These are phyloP conservation scores for Xylaria grammica DNA, from an alignment of 495 filamentous ascomycete species.

Conservation along the genomic window DNA sequence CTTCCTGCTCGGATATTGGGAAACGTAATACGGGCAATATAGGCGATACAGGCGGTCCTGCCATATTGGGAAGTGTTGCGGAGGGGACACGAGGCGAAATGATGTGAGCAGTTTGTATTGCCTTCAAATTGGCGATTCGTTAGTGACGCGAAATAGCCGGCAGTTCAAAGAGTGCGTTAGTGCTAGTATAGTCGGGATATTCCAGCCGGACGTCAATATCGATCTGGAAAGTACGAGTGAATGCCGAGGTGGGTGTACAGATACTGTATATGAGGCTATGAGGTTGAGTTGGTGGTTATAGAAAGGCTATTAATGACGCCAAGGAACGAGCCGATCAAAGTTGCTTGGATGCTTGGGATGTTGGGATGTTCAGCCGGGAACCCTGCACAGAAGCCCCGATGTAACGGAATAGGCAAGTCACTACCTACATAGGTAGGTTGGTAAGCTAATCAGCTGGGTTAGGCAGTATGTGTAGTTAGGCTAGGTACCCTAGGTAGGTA, in stretches of 20 bases:
- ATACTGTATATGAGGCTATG: conserved; percentile 8
- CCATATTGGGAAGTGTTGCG: conserved; percentile 19
- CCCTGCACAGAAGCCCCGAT: not conserved
- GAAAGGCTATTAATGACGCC: conserved; percentile 10
- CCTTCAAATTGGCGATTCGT: conserved; percentile 2
- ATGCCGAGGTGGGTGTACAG: not conserved
- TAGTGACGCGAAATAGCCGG: not conserved
- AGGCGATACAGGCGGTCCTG: conserved; percentile 23
- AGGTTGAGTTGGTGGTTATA: not conserved
- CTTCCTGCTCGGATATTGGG: conserved; percentile 32
- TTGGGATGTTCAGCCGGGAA: not conserved
- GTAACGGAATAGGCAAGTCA: not conserved
- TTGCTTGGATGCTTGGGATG: no score
- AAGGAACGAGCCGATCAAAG: conserved; percentile 1
- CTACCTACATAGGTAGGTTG: no score
- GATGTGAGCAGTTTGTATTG: not conserved
- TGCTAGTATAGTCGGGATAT: not conserved
- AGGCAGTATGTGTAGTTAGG: no score
- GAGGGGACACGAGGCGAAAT: not conserved
- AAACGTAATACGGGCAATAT: conserved; percentile 33
- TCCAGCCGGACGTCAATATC: not conserved
- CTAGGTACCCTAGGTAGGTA: no score
- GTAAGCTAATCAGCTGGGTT: no score
- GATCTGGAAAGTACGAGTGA: not conserved
- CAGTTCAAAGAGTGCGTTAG: not conserved